Base-by-base conservation (phyloP, 257 asterid genomes). In the Schizonepeta tenuifolia region DNA sequence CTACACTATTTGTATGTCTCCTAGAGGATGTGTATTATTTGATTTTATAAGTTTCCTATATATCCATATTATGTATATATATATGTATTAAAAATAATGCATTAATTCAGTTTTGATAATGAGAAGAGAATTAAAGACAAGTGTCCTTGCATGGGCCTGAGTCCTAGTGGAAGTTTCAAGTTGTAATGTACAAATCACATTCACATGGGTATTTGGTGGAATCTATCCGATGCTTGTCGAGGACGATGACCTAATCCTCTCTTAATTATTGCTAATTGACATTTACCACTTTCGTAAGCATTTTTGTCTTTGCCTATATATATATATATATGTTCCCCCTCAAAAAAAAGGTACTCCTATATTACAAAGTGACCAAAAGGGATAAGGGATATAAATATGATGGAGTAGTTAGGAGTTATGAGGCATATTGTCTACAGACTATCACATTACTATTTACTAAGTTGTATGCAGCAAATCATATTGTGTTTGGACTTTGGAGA, bases 251-350 rank as follows among this genome's bases (percentile, higher is more conserved):
- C 11, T 70, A 70, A 70, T 55, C 64, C 46, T 55, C 57, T 24
- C 66, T 57, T 72, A 65, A 77, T 77, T 71, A 77, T 65, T 65
- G 68, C 74, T 53, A 71, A 65, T 35, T 13, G 8, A 65, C 65
- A 77, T 54, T 51, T 43, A 67, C 21, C 64, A 8, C n/a, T 75
- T 49, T 24, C 41, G 17, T 53, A 15, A 49, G 22, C 57, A 36
- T 36, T 68, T 58, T 63, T 70, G 61, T 62, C 26, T 28, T 28
- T 62, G 71, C 51, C 53, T n/a, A n/a, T n/a, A n/a, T n/a, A n/a
- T n/a, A n/a, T n/a, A n/a, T n/a, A n/a, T n/a, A n/a, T n/a, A n/a
- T n/a, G n/a, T n/a, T n/a, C n/a, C n/a, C n/a, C n/a, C n/a, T n/a
- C n/a, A n/a, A n/a, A n/a, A n/a, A n/a, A n/a, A n/a, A n/a, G n/a